A percentile compares a stretch with the other conserved stretches of the same genome.
These are phyloP conservation scores for Nakaseomyces bracarensis DNA, from an alignment of 1,139 yeast genomes.

Conservation along the genomic window DNA sequence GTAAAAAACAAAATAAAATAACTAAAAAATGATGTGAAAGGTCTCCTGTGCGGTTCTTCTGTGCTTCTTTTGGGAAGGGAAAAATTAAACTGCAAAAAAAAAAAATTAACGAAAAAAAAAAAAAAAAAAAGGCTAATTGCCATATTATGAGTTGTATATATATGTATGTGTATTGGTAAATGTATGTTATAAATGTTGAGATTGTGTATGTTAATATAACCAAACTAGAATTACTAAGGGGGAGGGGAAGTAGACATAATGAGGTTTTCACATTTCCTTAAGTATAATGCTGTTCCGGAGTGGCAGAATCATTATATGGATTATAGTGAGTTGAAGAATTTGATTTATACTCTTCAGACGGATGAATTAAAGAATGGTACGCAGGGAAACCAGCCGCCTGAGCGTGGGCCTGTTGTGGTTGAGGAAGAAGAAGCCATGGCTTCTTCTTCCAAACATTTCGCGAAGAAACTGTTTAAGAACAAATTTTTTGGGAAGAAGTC, in stretches of 20 bases:
- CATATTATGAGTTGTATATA: too few relatives aligned
- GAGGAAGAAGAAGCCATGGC: conserved; percentile 8
- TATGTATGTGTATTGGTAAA: too few relatives aligned
- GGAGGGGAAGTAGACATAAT: conserved; percentile 28
- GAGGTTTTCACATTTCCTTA: conserved; percentile 67
- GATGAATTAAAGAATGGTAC: conserved; percentile 37
- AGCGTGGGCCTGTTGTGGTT: conserved; percentile 19
- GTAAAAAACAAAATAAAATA: too few relatives aligned
- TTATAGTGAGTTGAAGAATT: conserved; percentile 54
- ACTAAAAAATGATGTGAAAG: too few relatives aligned
- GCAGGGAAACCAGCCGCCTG: conserved; percentile 11
- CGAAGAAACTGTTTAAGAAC: conserved; percentile 16
- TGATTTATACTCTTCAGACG: conserved; percentile 57
- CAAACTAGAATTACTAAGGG: background rate
- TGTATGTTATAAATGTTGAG: too few relatives aligned
- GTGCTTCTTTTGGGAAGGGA: too few relatives aligned
- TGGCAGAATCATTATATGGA: conserved; percentile 67
- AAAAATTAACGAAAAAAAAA: too few relatives aligned
- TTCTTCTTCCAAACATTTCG: conserved; percentile 11
- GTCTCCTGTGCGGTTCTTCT: too few relatives aligned
- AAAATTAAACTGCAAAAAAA: too few relatives aligned
- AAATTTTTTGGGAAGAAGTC: conserved; percentile 11
- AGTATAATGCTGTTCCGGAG: conserved; percentile 69
- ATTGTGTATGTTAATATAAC: background rate
- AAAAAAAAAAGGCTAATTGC: too few relatives aligned